phyloP scores from a whole-genome alignment of 2,329 filamentous ascomycete genomes.

The Pseudophaeomoniella oleicola region DNA sequence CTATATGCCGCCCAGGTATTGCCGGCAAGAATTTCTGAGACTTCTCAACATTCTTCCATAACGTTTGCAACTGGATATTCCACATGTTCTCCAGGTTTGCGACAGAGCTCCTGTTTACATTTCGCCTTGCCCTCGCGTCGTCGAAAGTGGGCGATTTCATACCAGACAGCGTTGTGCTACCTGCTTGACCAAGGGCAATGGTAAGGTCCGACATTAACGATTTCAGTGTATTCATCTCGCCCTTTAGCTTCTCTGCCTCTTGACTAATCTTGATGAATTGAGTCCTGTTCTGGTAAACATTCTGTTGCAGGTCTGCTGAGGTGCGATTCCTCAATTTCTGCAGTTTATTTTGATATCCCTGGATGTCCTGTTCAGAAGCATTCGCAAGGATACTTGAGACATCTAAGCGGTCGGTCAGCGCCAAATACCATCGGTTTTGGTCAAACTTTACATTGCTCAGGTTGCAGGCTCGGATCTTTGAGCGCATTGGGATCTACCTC shows the following conservation, averaged over 20 bases:
- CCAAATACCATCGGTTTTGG: conserved; percentile 3
- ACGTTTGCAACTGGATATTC: conserved; percentile 54
- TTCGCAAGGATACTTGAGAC: conserved; percentile 57
- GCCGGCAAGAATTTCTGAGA: conserved; percentile 95
- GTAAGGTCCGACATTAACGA: conserved; percentile 90
- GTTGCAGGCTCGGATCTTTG: conserved; percentile 60
- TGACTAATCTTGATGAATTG: conserved; percentile 99
- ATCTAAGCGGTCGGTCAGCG: conserved; percentile 16
- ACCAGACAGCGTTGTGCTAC: conserved; percentile 37
- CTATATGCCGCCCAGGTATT: conserved; percentile 77
- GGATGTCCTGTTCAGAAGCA: conserved; percentile 75
- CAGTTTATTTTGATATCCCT: conserved; percentile 62
- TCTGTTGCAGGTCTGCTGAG: conserved; percentile 76
- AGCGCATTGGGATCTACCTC: conserved; percentile 63
- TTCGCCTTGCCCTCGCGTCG: conserved; percentile 37
- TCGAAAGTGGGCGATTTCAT: conserved; percentile 34
- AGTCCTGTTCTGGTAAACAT: conserved; percentile 89
- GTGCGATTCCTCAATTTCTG: conserved; percentile 65
- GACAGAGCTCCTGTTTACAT: conserved; percentile 81
- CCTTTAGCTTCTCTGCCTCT: conserved; percentile 93
- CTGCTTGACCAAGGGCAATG: conserved; percentile 40
- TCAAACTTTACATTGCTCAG: conserved; percentile 56
- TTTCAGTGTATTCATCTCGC: conserved; percentile 81
- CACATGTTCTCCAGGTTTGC: conserved; percentile 56
- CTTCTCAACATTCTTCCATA: conserved; percentile 96